phyloP scores from a whole-genome alignment of 495 filamentous ascomycete species.

The Aspergillus funiculosus region DNA sequence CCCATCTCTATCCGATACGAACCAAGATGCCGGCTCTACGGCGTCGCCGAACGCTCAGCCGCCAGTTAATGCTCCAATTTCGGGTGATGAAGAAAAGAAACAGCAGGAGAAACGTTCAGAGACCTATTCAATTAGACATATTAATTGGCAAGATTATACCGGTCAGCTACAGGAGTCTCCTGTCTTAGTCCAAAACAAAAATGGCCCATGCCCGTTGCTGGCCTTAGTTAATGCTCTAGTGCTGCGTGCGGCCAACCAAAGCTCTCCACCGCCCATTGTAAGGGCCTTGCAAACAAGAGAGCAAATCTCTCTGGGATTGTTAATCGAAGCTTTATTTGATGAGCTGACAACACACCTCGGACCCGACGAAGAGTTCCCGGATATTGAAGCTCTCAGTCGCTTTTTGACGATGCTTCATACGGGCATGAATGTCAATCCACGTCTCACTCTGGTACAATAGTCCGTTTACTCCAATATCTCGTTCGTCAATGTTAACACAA shows the following conservation, averaged over 20 bases:
- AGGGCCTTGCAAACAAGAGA: conserved; percentile 72
- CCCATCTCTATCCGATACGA: conserved; percentile 10
- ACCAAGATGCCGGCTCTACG: not conserved
- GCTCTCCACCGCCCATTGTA: conserved; percentile 60
- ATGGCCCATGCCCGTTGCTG: conserved; percentile 89
- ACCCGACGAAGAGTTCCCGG: conserved; percentile 60
- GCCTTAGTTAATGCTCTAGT: conserved; percentile 90
- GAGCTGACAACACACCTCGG: conserved; percentile 68
- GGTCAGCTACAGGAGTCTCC: conserved; percentile 55
- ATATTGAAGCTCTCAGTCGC: conserved; percentile 77
- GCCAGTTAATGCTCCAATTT: conserved; percentile 13
- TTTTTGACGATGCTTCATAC: conserved; percentile 89
- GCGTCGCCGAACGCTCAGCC: conserved; percentile 3
- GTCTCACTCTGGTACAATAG: conserved; percentile 61
- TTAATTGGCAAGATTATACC: conserved; percentile 52
- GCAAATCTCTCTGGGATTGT: conserved; percentile 76
- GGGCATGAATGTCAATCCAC: conserved; percentile 97
- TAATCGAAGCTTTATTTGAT: conserved; percentile 85
- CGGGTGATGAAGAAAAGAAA: conserved; percentile 33
- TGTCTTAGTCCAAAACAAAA: conserved; percentile 84
- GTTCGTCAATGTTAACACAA: conserved; percentile 23
- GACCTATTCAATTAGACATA: conserved; percentile 65
- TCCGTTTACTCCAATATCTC: conserved; percentile 32
- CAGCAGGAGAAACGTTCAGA: conserved; percentile 49
- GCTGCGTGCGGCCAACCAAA: conserved; percentile 68